Evolutionary conservation across 441 rosid genomes (phyloP).

Genomic region (Erodium trifolium): DNA sequence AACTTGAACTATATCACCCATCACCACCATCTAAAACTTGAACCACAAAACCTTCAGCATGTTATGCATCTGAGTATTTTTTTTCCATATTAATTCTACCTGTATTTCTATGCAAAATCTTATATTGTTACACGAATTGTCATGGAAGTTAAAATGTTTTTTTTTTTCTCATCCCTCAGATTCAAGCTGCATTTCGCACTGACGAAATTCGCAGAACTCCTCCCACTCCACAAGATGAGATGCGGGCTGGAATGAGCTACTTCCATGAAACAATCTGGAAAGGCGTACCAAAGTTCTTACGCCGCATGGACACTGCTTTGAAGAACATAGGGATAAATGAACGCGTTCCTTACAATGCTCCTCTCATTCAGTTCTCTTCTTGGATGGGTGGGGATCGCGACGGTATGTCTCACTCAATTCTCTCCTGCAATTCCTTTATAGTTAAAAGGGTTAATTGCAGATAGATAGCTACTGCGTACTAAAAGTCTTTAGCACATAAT

Average conservation of each 20-base stretch:
- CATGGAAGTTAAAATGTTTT: no score
- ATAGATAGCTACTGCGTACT: no score
- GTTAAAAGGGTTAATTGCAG: no score
- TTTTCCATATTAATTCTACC: no score
- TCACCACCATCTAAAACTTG: no score
- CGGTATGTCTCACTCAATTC: slow-evolving; percentile 12
- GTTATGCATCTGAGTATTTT: neutral
- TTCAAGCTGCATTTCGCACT: slow-evolving; percentile 98
- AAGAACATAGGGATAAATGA: no score
- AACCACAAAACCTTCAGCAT: neutral
- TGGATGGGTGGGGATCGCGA: slow-evolving; percentile 19
- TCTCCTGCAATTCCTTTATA: neutral
- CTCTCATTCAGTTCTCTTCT: neutral
- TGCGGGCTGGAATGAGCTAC: neutral
- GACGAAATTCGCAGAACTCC: slow-evolving; percentile 93
- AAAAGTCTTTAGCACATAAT: no score
- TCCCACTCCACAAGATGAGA: slow-evolving; percentile 52
- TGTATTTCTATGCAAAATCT: no score
- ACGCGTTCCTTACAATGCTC: slow-evolving; percentile 15
- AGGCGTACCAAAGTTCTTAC: slow-evolving; percentile 65
- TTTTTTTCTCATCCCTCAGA: slow-evolving; percentile 27
- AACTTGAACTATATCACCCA: no score
- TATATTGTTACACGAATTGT: no score
- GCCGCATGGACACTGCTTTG: slow-evolving; percentile 50
- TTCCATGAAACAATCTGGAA: slow-evolving; percentile 15